phyloP scores from a whole-genome alignment of 176 grass and related monocot species.

The maize (Zea mays) region DNA sequence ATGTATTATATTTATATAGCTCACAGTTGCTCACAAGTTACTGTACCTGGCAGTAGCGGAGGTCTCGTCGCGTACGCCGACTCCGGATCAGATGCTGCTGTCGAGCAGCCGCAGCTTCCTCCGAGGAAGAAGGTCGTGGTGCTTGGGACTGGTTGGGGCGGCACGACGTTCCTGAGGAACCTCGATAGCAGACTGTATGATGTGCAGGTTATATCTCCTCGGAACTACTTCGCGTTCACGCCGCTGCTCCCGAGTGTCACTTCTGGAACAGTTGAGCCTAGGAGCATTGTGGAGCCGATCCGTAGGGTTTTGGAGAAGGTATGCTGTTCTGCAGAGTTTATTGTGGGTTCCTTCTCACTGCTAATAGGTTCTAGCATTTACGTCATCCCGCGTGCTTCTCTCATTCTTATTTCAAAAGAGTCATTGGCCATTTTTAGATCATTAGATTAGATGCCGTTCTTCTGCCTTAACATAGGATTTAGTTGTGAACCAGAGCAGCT shows the following conservation, averaged over 20 bases:
- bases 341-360: not conserved
- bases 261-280: constrained; percentile 88
- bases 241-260: constrained; percentile 92
- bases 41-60: constrained; percentile 55
- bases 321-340: not conserved
- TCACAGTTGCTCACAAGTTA: not conserved
- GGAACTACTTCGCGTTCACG: constrained; percentile 92
- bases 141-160: constrained; percentile 87
- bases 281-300: constrained; percentile 89
- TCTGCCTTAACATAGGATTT: not conserved
- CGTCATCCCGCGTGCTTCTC: not conserved
- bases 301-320: constrained; percentile 87
- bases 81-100: constrained; percentile 44
- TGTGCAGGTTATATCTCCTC: constrained; percentile 92
- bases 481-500: not conserved
- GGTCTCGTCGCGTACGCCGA: constrained; percentile 85
- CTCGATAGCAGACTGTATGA: constrained; percentile 71
- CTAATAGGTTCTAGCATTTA: not conserved
- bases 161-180: constrained; percentile 88
- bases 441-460: not conserved
- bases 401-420: not conserved
- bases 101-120: constrained; percentile 36
- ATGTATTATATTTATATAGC: no score
- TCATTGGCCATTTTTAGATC: not conserved
- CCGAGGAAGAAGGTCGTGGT: constrained; percentile 80